Conservation (phyloP, 164 flowering plant species). For the Cinnamomum chago region DNA sequence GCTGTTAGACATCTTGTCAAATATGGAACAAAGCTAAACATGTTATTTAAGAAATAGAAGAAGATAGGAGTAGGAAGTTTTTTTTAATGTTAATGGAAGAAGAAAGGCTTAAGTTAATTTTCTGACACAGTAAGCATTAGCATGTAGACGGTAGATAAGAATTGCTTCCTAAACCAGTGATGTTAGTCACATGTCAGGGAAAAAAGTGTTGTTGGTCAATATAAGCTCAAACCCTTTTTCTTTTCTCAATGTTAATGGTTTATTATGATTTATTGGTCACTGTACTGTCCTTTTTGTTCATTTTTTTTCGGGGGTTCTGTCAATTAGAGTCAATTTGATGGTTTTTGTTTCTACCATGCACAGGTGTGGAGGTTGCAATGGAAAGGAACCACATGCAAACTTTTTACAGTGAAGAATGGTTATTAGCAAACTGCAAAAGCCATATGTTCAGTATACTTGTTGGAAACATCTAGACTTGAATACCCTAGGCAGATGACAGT, state of each 20-base stretch:
- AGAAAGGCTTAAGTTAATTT: background rate
- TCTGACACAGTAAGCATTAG: background rate
- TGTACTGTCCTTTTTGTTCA: background rate
- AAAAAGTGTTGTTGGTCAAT: background rate
- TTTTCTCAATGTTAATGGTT: background rate
- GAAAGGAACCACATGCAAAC: slow-evolving; percentile 31
- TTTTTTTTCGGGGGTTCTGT: slow-evolving; percentile 2
- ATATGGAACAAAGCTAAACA: too few relatives aligned
- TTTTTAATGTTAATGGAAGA: background rate
- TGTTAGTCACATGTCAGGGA: background rate
- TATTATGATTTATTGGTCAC: background rate
- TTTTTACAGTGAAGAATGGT: slow-evolving; percentile 36
- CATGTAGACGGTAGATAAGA: background rate
- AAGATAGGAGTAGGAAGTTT: too few relatives aligned
- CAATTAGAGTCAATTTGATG: slow-evolving; percentile 41
- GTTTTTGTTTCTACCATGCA: slow-evolving; percentile 28
- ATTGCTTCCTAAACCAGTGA: background rate
- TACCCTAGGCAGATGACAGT: slow-evolving; percentile 15
- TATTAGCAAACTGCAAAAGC: slow-evolving; percentile 21
- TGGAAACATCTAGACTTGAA: slow-evolving; percentile 9
- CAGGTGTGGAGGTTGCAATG: slow-evolving; percentile 45
- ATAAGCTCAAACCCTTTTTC: background rate
- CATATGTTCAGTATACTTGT: slow-evolving; percentile 9
- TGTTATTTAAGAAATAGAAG: too few relatives aligned
- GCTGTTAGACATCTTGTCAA: too few relatives aligned